Evolutionary conservation across 495 filamentous ascomycete species (phyloP), one percentile per base, ranked within the genome.

Genomic region (Sphaerosporella brunnea): DNA sequence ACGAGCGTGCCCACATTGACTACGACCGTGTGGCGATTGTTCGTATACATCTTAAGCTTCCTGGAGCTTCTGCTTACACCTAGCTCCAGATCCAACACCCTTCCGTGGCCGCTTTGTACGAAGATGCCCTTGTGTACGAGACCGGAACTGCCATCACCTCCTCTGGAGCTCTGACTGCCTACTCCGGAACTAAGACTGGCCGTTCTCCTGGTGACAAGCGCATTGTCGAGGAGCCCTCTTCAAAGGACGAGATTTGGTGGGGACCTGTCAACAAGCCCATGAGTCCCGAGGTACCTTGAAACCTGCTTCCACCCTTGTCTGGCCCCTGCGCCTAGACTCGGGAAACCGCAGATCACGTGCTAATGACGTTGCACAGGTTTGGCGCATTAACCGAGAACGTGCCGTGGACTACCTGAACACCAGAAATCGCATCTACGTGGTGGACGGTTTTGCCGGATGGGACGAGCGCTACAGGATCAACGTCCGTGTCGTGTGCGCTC

Each of bases 371-470:
- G 20, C 54, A 23, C 60, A 97, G 90, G 87, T 97, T 63, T 97
- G 90, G 90, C 82, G 85, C 56, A 97, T 97, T 71, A 97, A 96
- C 78, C 79, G 90, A 56, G 90, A 97, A 67, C 88, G 90, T 68
- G 90, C 90, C 49, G 76, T 97, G 63, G 90, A 97, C 69, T 97
- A 96, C 70, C 75, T 97, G 51, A 97, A 97, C 73, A 97, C 90
- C 47, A 73, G 92, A 57, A 94, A 94, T 64, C 83, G 90, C 60
- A 97, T 97, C 69, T 97, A 97, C 66, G 90, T 97, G 50, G 70
- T 97, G 51, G 90, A 97, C 68, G 90, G 90, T 51, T 97, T 78
- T 64, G 90, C 90, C 51, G 90, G 90, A 58, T 97, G 90, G 90
- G 90, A 97, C 58, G 80, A 92, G 73, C 85, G 88, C 62, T 97